Evolutionary conservation across 2,329 filamentous ascomycete species (phyloP).

Genomic region (Huntiella bhutanensis): DNA sequence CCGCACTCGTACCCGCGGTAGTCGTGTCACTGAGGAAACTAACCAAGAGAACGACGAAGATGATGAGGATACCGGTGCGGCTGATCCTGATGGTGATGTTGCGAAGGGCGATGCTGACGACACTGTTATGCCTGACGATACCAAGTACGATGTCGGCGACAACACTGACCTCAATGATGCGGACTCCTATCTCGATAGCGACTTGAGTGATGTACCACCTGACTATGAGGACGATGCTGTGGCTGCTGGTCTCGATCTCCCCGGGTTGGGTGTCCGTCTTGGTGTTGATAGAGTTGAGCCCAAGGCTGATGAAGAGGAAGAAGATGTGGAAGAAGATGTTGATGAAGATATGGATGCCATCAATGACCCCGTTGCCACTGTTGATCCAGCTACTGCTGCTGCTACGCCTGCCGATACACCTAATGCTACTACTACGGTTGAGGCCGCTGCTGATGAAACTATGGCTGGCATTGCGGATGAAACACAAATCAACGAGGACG

Average conservation of each 20-base stretch:
- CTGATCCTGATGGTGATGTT: slow-evolving; percentile 15
- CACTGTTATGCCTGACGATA: slow-evolving; percentile 13
- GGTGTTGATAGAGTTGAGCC: background rate
- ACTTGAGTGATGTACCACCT: slow-evolving; percentile 44
- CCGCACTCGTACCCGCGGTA: slow-evolving; percentile 1
- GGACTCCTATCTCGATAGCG: slow-evolving; percentile 49
- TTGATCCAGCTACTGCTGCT: slow-evolving; percentile 13
- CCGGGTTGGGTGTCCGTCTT: background rate
- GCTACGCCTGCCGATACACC: slow-evolving; percentile 16
- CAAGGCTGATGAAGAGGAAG: slow-evolving; percentile 11
- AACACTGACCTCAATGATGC: slow-evolving; percentile 15
- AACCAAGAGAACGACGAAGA: slow-evolving; percentile 24
- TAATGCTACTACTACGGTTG: slow-evolving; percentile 6
- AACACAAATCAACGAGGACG: slow-evolving; percentile 12
- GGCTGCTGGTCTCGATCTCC: background rate
- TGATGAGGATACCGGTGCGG: slow-evolving; percentile 14
- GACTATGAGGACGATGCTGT: slow-evolving; percentile 34
- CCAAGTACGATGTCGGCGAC: slow-evolving; percentile 17
- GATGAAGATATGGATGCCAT: slow-evolving; percentile 12
- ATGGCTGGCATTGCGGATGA: slow-evolving; percentile 2
- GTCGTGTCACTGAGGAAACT: slow-evolving; percentile 15
- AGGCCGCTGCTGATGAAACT: slow-evolving; percentile 11
- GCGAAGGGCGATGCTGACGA: slow-evolving; percentile 14
- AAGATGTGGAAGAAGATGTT: slow-evolving; percentile 12
- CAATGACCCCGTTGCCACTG: slow-evolving; percentile 12